phyloP scores from a whole-genome alignment of 2,329 filamentous ascomycete genomes.

The Cercospora beticola region DNA sequence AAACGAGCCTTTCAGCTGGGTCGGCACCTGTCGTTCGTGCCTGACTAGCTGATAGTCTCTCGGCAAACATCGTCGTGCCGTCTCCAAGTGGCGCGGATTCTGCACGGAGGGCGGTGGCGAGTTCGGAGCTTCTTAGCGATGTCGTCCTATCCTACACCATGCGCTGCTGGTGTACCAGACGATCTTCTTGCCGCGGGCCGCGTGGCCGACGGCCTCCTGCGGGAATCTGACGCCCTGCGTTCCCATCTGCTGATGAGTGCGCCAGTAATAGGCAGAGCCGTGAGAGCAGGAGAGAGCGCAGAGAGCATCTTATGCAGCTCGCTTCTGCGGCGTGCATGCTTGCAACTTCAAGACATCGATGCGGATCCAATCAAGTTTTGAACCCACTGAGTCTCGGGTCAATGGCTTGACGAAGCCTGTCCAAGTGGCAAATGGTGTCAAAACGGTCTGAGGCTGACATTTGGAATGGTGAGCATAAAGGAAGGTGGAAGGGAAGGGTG shows the following conservation, averaged over 20 bases:
- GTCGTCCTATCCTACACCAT: neutral
- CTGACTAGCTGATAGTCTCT: neutral
- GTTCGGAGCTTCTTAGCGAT: neutral
- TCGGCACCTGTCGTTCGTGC: neutral
- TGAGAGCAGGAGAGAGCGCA: neutral
- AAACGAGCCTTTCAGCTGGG: neutral
- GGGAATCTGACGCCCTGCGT: neutral
- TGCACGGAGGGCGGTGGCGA: neutral
- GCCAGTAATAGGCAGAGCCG: neutral
- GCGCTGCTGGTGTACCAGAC: neutral
- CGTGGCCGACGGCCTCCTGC: neutral
- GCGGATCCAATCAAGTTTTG: neutral
- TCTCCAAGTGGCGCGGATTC: neutral
- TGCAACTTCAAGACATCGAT: neutral
- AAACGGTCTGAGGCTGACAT: neutral
- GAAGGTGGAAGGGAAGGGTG: neutral
- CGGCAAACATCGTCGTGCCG: neutral
- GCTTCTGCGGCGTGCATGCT: neutral
- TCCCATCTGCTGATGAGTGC: neutral
- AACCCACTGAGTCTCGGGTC: neutral
- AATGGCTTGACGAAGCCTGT: neutral
- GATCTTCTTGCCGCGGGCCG: neutral
- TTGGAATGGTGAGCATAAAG: neutral
- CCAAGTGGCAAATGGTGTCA: neutral
- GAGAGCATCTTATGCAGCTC: neutral